These are phyloP conservation scores for Triticum aestivum DNA, from an alignment of 176 grass and related monocot species.

Conservation along the genomic window IWGSC_CS_RefSeq_v2.1 NC_057799.1:29980340-29980839, in stretches of 20 bases:
- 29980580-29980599: slow-evolving; percentile 14
- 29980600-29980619: slow-evolving; percentile 34
- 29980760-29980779: slow-evolving; percentile 18
- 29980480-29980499: not conserved
- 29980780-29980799: slow-evolving; percentile 33
- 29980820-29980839: slow-evolving; percentile 39
- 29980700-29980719: slow-evolving; percentile 40
- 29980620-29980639: slow-evolving; percentile 32
- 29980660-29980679: slow-evolving; percentile 43
- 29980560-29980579: not conserved
- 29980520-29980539: not conserved
- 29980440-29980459: slow-evolving; percentile 15
- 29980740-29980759: slow-evolving; percentile 53
- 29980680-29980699: slow-evolving; percentile 29
- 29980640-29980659: slow-evolving; percentile 35
- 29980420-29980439: not conserved
- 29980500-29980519: not conserved
- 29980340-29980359: not conserved
- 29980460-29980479: slow-evolving; percentile 25
- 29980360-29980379: not conserved
- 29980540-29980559: not conserved
- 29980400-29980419: not conserved
- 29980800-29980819: slow-evolving; percentile 50
- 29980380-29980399: slow-evolving; percentile 16
- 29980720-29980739: slow-evolving; percentile 38